Base-by-base conservation (phyloP, 176 grass and related monocot species). In the Oryza australiensis region DNA sequence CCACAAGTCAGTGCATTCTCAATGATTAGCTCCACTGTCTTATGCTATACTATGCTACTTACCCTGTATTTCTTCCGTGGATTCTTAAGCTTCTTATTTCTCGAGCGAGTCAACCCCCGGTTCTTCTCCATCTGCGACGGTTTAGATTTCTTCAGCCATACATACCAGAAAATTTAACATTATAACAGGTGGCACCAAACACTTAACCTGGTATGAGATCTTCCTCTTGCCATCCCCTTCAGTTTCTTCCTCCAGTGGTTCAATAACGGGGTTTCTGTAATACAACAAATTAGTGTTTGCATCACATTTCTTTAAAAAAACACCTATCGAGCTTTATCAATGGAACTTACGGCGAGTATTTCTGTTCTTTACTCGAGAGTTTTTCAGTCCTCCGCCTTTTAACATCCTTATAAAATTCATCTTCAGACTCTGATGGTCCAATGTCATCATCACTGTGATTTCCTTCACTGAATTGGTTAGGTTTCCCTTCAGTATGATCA, bases 51-150 rank as follows among this genome's bases (percentile, higher is more conserved):
- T 53, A 72, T 20, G 34, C 6, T 13, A 75, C 34, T 86, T 91
- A 97, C 93, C 90, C 88, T 98, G 90, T 98, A 98, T 78, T 98
- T 98, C 88, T 93, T 98, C 59, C 96, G 85, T 5, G 96, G 96
- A 83, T 93, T 98, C 83, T 93, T 98, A 35, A 78, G 72, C 23
- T 86, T 80, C 87, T 93, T 98, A 67, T 98, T 98, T 77, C 96
- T 87, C 20, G 86, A 71, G 22, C 96, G 93, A 59, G 96, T 98
- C 49, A 98, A 81, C 0, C 96, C 96, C 33, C 86, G 79, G 81
- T 98, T 98, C 76, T 98, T 98, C 76, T 93, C 90, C 18, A 98
- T 98, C 96, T 98, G 93, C 77, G 78, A 72, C 9, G 22, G 51
- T 64, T 75, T 43, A 16, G 2, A 67, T 65, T 41, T 79, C 26